These are phyloP conservation scores for Pythium brachiatum DNA, from an alignment of 352 stramenopile genomes.

Conservation along the genomic window DNA sequence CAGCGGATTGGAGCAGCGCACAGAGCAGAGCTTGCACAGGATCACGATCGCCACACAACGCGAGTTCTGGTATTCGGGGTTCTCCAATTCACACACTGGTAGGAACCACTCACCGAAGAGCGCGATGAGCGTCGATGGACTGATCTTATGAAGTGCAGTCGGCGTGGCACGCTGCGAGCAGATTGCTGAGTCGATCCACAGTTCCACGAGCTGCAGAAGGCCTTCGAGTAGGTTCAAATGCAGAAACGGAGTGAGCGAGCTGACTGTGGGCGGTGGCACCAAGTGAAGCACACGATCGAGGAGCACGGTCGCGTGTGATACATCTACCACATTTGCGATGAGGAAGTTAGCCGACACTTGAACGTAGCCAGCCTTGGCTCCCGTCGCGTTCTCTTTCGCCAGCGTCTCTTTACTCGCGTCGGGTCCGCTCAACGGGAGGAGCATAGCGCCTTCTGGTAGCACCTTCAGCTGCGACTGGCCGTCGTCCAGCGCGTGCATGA, in stretches of 20 bases:
- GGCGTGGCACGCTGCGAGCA: slow-evolving; percentile 48
- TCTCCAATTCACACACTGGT: slow-evolving; percentile 74
- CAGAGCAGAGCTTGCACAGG: slow-evolving; percentile 73
- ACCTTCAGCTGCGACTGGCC: slow-evolving; percentile 72
- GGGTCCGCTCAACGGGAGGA: slow-evolving; percentile 41
- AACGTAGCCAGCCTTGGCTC: slow-evolving; percentile 60
- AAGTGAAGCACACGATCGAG: slow-evolving; percentile 81
- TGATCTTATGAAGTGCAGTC: slow-evolving; percentile 66
- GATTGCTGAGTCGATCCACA: slow-evolving; percentile 84
- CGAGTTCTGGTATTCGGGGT: slow-evolving; percentile 69
- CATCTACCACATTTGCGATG: slow-evolving; percentile 52
- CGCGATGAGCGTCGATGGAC: slow-evolving; percentile 77
- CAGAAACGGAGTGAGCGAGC: slow-evolving; percentile 56
- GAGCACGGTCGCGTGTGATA: slow-evolving; percentile 66
- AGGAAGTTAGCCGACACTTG: slow-evolving; percentile 72
- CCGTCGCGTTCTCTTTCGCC: slow-evolving; percentile 34
- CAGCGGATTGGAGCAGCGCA: slow-evolving; percentile 57
- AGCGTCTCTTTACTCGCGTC: slow-evolving; percentile 18
- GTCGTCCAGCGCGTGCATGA: slow-evolving; percentile 82
- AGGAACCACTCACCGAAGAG: slow-evolving; percentile 87
- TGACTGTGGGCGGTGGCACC: slow-evolving; percentile 66
- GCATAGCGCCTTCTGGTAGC: slow-evolving; percentile 46
- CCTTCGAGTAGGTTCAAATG: slow-evolving; percentile 75
- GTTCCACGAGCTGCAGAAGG: slow-evolving; percentile 66
- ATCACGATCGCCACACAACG: slow-evolving; percentile 76